Base-by-base conservation (phyloP, 176 grass and related monocot species). In the Miscanthus lutarioriparius region DNA sequence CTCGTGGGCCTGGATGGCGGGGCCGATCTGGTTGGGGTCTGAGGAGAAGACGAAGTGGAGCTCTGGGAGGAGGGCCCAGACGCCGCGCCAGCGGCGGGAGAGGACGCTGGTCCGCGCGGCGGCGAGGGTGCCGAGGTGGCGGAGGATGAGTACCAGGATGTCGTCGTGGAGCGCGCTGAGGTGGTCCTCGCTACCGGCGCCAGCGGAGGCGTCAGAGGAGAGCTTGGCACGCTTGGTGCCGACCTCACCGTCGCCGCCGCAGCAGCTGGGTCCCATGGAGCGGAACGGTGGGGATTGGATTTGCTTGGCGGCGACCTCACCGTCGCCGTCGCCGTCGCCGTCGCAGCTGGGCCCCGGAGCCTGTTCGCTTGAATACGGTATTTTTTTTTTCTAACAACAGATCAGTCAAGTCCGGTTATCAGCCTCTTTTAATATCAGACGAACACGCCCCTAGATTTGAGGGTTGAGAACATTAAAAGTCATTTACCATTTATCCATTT, bases 71-170 rank as follows among this genome's bases (percentile, higher is more conserved):
- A 82, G 80, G 6, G 51, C 25, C 77, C 69, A 86, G 58, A 86
- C 16, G 68, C 10, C 69, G 77, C 58, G 84, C 77, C 77, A 6
- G 59, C 43, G 84, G 32, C 69, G 69, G 76, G 84, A 86, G 67
- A 86, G 84, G 67, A 80, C 30, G 68, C 76, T 65, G 41, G 76
- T 80, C 49, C 28, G 37, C 7, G 37, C 75, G 37, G 75, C 48
- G 7, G 1, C 23, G 23, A 5, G 1, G 48, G 65, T 71, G 51
- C 4, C 0, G 19, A 85, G 27, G 7, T 0, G 14, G 83, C 16
- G 66, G 16, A 85, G 75, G 75, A 78, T 79, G 49, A 63, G 38
- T 14, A 72, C 28, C 5, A 86, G 75, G 11, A 72, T 0, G 12
- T 86, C 84, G 38, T 79, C 53, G 33, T 51, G 67, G 27, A 86